Base-by-base conservation (phyloP, 2,329 filamentous ascomycete species). In the Knufia petricola region DNA sequence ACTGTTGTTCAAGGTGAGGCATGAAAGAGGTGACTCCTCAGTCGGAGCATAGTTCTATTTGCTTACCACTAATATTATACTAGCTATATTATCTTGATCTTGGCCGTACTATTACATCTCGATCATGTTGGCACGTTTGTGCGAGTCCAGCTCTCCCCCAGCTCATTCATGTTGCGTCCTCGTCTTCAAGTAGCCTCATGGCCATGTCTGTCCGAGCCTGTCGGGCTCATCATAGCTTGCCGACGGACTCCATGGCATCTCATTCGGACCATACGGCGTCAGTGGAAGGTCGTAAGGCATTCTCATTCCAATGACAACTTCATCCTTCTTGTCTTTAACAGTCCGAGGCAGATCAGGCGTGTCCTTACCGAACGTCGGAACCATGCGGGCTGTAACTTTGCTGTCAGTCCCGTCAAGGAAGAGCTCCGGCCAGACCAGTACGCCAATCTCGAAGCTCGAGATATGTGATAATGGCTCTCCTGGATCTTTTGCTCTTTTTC, bases 221-320 rank as follows among this genome's bases (percentile, higher is more conserved):
- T 47, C 44, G 9, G 19, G 44, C 23, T 38, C 21, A 3, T 8
- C 3, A 30, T 47, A 47, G 7, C 10, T 30, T 13, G 32, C 21
- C 17, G 44, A 47, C 21, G 44, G 44, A 47, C 44, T 47, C 89
- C 88, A 95, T 1, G 88, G 87, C 40, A 75, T 68, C 59, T 94
- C 86, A 3, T 66, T 63, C 6, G 64, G 54, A 0, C 62, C 68
- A 59, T 95, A 94, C 4, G 69, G 69, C 42, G 78, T 77, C 23
- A 94, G 63, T 0, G 88, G 88, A 4, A 89, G 66, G 64, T 81
- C 81, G 64, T 94, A 95, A n/a, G 88, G 86, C 67, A 94, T 81
- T 13, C 87, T 75, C 23, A 90, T 68, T 0, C 84, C 85, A 3
- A 94, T 73, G 0, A 81, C 55, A 0, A 68, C 60, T 6, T 57